A percentile compares a stretch with the other conserved stretches of the same genome.
phyloP scores from a whole-genome alignment of 495 filamentous ascomycete genomes.

The Penicillium macrosclerotiorum region DNA sequence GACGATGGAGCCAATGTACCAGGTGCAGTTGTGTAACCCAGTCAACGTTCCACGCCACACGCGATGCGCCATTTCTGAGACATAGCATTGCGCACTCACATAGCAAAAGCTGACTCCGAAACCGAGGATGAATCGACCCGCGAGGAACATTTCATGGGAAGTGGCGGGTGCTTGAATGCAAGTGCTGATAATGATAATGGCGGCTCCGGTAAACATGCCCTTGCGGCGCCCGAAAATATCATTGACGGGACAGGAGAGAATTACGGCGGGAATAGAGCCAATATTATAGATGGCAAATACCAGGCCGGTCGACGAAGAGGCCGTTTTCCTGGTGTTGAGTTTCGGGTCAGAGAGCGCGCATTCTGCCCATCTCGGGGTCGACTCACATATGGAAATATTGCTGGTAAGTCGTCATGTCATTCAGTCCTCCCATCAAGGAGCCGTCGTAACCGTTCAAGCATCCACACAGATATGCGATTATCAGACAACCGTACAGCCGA shows the following conservation, averaged over 20 bases:
- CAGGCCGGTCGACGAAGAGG: constrained; percentile 42
- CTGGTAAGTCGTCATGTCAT: constrained; percentile 36
- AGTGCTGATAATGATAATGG: constrained; percentile 58
- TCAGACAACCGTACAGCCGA: constrained; percentile 17
- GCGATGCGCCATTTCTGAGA: constrained; percentile 70
- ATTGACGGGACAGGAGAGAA: constrained; percentile 19
- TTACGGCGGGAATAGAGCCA: constrained; percentile 20
- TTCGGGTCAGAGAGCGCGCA: not conserved
- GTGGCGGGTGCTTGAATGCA: constrained; percentile 47
- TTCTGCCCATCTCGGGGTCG: not conserved
- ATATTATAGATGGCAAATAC: constrained; percentile 61
- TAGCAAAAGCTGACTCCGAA: constrained; percentile 67
- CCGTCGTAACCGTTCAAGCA: constrained; percentile 51
- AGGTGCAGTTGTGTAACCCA: constrained; percentile 38
- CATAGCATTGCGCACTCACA: constrained; percentile 68
- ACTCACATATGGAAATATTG: constrained; percentile 37
- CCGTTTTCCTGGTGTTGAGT: constrained; percentile 13
- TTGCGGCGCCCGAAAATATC: constrained; percentile 51
- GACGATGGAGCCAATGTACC: constrained; percentile 50
- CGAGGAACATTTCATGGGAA: constrained; percentile 57
- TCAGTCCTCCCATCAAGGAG: constrained; percentile 44
- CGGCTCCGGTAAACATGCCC: constrained; percentile 61
- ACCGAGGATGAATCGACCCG: constrained; percentile 70
- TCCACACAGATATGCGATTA: constrained; percentile 21
- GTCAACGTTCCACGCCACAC: constrained; percentile 63